Evolutionary conservation across 768 basidiomycete genomes (phyloP).

Genomic region (Pisolithus albus): DNA sequence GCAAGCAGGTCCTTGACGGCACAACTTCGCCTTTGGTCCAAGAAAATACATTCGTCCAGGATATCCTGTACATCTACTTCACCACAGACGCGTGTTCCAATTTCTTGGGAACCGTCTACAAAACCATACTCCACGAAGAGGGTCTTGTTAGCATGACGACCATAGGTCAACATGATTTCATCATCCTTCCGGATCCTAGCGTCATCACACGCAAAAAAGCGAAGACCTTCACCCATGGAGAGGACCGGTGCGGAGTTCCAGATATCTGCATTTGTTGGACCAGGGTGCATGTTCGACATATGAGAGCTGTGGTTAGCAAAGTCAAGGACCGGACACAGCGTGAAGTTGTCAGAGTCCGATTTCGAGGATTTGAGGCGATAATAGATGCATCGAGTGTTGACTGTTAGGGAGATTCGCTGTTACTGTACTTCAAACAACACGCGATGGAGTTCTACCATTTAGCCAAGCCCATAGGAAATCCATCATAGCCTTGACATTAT

Average conservation of each 20-base stretch:
- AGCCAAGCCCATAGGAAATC: conserved; percentile 90
- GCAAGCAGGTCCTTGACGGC: conserved; percentile 50
- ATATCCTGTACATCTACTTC: conserved; percentile 60
- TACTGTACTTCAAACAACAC: conserved; percentile 1
- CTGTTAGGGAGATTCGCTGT: conserved; percentile 32
- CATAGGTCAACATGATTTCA: conserved; percentile 77
- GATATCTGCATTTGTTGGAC: conserved; percentile 29
- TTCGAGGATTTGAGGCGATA: conserved; percentile 45
- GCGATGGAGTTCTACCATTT: conserved; percentile 51
- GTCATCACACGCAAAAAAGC: conserved; percentile 43
- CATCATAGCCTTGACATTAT: conserved; percentile 8
- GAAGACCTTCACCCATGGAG: conserved; percentile 40
- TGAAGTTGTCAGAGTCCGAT: conserved; percentile 67
- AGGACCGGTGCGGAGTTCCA: conserved; percentile 31
- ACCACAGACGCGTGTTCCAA: conserved; percentile 28
- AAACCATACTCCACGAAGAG: conserved; percentile 93
- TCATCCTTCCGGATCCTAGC: conserved; percentile 40
- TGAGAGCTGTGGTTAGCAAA: conserved; percentile 72
- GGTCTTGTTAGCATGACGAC: conserved; percentile 66
- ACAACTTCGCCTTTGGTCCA: conserved; percentile 32
- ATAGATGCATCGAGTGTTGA: conserved; percentile 90
- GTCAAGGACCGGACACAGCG: conserved; percentile 85
- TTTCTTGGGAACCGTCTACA: conserved; percentile 35
- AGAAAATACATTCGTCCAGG: conserved; percentile 44
- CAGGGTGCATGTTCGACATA: conserved; percentile 39